Base-by-base conservation (phyloP, 2,329 filamentous ascomycete genomes). In the Pyricularia grisea region DNA sequence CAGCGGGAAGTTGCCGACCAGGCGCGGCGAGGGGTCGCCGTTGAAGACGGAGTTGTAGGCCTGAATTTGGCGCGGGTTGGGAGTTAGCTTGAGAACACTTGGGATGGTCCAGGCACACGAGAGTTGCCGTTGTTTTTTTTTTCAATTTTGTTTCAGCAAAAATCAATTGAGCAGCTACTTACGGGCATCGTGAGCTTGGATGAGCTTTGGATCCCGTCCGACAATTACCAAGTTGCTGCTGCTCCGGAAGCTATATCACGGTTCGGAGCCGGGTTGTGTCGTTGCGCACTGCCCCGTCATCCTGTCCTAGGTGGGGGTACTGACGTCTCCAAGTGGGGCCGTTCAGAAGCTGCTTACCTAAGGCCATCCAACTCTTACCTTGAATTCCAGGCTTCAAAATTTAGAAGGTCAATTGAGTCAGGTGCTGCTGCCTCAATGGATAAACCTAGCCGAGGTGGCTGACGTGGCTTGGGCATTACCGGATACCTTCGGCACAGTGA, bases 41-140 rank as follows among this genome's bases (percentile, higher is more conserved):
- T 90, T 90, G 88, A 97, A 97, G 86, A 97, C 92, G 79, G 92
- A 97, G 86, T 98, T 96, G 87, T 97, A 98, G 82, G 94, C 94
- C 93, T 97, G 74, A 68, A 27, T 12, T 27, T 27, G 27, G 33
- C 61, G 17, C 28, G 31, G n/a, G 6, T 20, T 20, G 55, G 55
- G 58, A 7, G 58, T 61, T 27, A 61, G 58, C 58, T 61, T 14
- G 23, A 27, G 58, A 17, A 17, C 2, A 6, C 11, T 11, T 10
- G 58, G 11, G 58, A 6, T 60, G 23, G 58, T 10, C 14, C n/a
- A 25, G 58, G n/a, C 11, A 4, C 27, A 11, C 4, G 23, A 61
- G n/a, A 61, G 58, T 11, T 27, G n/a, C 2, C 23, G 3, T 1
- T 6, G 2, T 23, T 17, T 17, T 25, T 27, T 23, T 17, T 6